Percentiles rank a stretch among this genome's conserved stretches.
These are phyloP conservation scores for Penicillium macrosclerotiorum DNA, from an alignment of 495 filamentous ascomycete genomes.

Conservation along the genomic window DNA sequence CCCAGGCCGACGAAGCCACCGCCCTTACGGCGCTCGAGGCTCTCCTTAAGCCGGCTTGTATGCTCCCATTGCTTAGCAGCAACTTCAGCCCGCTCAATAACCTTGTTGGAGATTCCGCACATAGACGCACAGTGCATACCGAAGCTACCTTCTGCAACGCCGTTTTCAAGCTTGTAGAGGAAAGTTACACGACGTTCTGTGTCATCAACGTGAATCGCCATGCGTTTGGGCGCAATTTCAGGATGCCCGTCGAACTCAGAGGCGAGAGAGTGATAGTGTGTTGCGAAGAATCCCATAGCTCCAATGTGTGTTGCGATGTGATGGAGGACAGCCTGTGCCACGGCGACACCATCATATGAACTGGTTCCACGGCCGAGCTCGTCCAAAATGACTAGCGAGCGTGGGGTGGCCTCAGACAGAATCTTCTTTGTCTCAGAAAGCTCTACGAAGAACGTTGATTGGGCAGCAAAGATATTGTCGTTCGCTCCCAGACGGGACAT, in stretches of 20 bases:
- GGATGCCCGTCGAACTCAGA: slow-evolving; percentile 86
- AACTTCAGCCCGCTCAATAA: slow-evolving; percentile 82
- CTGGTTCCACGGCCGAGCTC: slow-evolving; percentile 94
- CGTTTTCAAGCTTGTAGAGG: slow-evolving; percentile 90
- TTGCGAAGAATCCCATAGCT: slow-evolving; percentile 95
- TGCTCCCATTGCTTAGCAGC: slow-evolving; percentile 97
- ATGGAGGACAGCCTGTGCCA: slow-evolving; percentile 94
- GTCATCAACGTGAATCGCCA: slow-evolving; percentile 96
- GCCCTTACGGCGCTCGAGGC: slow-evolving; percentile 72
- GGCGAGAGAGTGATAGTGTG: slow-evolving; percentile 93
- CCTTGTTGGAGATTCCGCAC: slow-evolving; percentile 85
- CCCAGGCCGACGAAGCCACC: slow-evolving; percentile 82
- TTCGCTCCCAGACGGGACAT: slow-evolving; percentile 98
- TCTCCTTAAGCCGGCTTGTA: slow-evolving; percentile 84
- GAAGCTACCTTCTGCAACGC: slow-evolving; percentile 95
- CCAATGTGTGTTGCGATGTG: slow-evolving; percentile 92
- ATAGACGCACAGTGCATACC: slow-evolving; percentile 99
- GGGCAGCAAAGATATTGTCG: slow-evolving; percentile 98
- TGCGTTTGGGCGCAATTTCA: slow-evolving; percentile 79
- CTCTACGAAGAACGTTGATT: slow-evolving; percentile 98
- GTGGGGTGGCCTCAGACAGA: slow-evolving; percentile 87
- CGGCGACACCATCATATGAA: slow-evolving; percentile 92
- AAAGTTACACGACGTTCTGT: slow-evolving; percentile 79
- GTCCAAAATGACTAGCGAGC: slow-evolving; percentile 95
- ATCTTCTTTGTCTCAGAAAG: slow-evolving; percentile 98